Conservation (phyloP, 495 filamentous ascomycete genomes). For the Rhypophila decipiens region DNA sequence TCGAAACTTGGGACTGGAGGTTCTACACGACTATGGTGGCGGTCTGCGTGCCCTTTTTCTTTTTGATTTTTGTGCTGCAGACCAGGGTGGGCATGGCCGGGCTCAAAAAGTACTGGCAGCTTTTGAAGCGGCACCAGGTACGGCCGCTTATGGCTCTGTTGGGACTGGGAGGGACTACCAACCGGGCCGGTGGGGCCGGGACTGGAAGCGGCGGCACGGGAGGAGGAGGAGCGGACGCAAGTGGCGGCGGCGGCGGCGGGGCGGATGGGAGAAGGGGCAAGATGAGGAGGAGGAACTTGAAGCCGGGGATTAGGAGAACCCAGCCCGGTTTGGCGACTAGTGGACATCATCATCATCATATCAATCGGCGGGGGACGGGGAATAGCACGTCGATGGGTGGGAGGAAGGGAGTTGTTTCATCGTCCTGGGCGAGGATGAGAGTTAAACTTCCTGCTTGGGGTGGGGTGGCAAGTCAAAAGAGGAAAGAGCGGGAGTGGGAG, state of each 20-base stretch:
- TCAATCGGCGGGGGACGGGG: background rate
- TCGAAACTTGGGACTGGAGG: slow-evolving; percentile 20
- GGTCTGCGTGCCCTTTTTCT: slow-evolving; percentile 29
- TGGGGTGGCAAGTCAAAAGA: background rate
- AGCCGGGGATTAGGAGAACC: background rate
- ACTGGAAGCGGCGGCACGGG: background rate
- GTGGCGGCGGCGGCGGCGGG: background rate
- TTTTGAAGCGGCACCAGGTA: background rate
- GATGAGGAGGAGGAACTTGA: background rate
- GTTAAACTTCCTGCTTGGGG: background rate
- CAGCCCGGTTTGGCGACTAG: background rate
- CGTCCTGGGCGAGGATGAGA: background rate
- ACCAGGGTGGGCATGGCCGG: slow-evolving; percentile 16
- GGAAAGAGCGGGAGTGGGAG: background rate
- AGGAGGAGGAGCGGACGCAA: background rate
- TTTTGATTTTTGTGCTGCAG: slow-evolving; percentile 24
- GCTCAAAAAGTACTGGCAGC: background rate
- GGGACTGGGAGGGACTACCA: background rate
- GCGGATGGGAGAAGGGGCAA: background rate
- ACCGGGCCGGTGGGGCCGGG: background rate
- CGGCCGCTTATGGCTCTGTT: background rate
- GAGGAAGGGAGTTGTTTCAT: background rate
- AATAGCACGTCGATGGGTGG: background rate
- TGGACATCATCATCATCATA: background rate
- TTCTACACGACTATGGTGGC: slow-evolving; percentile 25